phyloP scores from a whole-genome alignment of 495 filamentous ascomycete genomes.

The Halenospora varia region DNA sequence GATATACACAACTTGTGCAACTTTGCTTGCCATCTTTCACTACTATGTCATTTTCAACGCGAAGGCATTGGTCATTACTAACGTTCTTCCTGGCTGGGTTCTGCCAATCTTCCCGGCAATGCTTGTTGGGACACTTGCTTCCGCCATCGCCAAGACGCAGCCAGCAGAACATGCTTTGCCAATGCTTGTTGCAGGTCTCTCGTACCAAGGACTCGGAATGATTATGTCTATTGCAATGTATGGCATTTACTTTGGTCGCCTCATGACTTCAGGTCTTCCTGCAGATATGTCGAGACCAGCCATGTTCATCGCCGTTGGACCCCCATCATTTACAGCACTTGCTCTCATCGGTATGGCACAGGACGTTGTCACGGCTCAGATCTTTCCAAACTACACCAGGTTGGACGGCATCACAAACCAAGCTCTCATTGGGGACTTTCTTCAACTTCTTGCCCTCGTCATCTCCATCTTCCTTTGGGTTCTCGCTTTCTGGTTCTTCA shows the following conservation, averaged over 20 bases:
- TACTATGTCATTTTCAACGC: constrained; percentile 50
- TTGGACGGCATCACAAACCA: constrained; percentile 30
- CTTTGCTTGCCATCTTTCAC: constrained; percentile 40
- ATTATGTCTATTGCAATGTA: constrained; percentile 47
- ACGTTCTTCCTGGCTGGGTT: constrained; percentile 50
- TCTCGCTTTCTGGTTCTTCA: constrained; percentile 70
- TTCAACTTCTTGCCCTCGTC: constrained; percentile 46
- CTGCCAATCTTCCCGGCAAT: constrained; percentile 54
- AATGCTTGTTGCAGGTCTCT: constrained; percentile 46
- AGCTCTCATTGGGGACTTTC: constrained; percentile 26
- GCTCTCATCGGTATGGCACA: constrained; percentile 63
- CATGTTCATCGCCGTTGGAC: constrained; percentile 71
- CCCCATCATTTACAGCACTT: constrained; percentile 61
- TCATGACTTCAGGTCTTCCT: constrained; percentile 30
- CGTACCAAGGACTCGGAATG: constrained; percentile 49
- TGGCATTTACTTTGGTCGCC: constrained; percentile 27
- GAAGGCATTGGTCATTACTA: constrained; percentile 31
- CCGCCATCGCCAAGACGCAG: constrained; percentile 36
- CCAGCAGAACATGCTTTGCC: constrained; percentile 34
- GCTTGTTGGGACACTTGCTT: constrained; percentile 47
- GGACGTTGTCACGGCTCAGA: constrained; percentile 28
- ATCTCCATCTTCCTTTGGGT: constrained; percentile 64
- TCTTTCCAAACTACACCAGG: constrained; percentile 33
- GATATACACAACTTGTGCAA: constrained; percentile 42
- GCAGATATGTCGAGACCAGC: constrained; percentile 25